Evolutionary conservation across 805 yeast species (phyloP).

Genomic region (Hanseniaspora jakobsenii): DNA sequence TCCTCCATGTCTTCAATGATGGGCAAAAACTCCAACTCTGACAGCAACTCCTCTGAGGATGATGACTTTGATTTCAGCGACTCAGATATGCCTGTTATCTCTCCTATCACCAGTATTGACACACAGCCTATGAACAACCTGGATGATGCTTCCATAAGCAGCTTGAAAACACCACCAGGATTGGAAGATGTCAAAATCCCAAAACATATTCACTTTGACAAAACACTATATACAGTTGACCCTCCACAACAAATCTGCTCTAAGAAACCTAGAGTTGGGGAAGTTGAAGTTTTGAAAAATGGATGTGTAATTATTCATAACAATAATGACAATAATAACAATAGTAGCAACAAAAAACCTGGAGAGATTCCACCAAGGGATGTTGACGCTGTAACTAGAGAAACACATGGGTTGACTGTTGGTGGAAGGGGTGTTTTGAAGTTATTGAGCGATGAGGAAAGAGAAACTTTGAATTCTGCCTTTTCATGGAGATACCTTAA

Average conservation of each 20-base stretch:
- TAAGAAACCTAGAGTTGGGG: conserved; percentile 67
- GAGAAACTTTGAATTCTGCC: conserved; percentile 5
- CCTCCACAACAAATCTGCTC: conserved; percentile 89
- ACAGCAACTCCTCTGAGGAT: conserved; percentile 3
- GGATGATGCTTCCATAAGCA: not conserved
- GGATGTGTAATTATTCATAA: conserved; percentile 41
- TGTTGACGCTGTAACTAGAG: conserved; percentile 26
- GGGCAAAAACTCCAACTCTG: conserved; percentile 1
- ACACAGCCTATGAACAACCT: conserved; percentile 10
- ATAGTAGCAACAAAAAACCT: conserved; percentile 35
- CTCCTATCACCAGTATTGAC: conserved; percentile 10
- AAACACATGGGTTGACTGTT: conserved; percentile 16
- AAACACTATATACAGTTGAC: conserved; percentile 62
- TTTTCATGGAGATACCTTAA: conserved; percentile 14
- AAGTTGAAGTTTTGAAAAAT: conserved; percentile 50
- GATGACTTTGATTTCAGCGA: not conserved
- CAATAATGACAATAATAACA: conserved; percentile 38
- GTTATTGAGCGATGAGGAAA: conserved; percentile 17
- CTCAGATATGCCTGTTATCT: conserved; percentile 1
- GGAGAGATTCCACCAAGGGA: conserved; percentile 73
- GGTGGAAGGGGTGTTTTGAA: conserved; percentile 15
- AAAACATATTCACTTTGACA: conserved; percentile 63
- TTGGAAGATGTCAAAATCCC: conserved; percentile 33
- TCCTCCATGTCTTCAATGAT: too few relatives aligned
- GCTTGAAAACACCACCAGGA: conserved; percentile 27